phyloP scores from a whole-genome alignment of 257 asterid species.

The Jacaranda mimosifolia region DNA sequence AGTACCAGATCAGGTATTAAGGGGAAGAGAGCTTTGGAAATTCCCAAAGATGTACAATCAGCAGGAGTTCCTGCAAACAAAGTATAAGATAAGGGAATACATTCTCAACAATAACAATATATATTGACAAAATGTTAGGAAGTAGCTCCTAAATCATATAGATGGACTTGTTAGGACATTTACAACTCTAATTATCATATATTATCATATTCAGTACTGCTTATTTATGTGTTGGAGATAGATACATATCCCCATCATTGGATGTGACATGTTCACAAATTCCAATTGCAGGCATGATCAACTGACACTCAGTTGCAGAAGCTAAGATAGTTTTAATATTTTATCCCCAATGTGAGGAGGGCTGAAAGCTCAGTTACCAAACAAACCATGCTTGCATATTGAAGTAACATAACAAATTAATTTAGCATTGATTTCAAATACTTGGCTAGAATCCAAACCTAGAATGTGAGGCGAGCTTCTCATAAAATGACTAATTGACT shows the following conservation, averaged over 20 bases:
- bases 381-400: not conserved
- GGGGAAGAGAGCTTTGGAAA: conserved; percentile 74
- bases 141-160: conserved; percentile 3
- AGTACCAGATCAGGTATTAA: conserved; percentile 79
- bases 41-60: conserved; percentile 86
- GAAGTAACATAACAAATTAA: not conserved
- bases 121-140: not conserved
- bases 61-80: conserved; percentile 78
- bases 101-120: conserved; percentile 6
- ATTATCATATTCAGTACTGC: not conserved
- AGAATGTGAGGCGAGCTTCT: conserved; percentile 2
- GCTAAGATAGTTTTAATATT: not conserved
- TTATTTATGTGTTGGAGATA: not conserved
- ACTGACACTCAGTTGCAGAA: not conserved
- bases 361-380: not conserved
- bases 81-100: not conserved
- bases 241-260: not conserved
- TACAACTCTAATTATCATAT: conserved; percentile 7
- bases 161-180: not conserved
- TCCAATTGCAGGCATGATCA: not conserved
- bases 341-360: not conserved
- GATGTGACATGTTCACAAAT: not conserved
- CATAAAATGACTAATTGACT: not conserved
- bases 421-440: too few relatives aligned
- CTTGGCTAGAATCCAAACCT: not conserved